These are phyloP conservation scores for Quercus ilex DNA, from an alignment of 306 rosid species.

Conservation along the genomic window DNA sequence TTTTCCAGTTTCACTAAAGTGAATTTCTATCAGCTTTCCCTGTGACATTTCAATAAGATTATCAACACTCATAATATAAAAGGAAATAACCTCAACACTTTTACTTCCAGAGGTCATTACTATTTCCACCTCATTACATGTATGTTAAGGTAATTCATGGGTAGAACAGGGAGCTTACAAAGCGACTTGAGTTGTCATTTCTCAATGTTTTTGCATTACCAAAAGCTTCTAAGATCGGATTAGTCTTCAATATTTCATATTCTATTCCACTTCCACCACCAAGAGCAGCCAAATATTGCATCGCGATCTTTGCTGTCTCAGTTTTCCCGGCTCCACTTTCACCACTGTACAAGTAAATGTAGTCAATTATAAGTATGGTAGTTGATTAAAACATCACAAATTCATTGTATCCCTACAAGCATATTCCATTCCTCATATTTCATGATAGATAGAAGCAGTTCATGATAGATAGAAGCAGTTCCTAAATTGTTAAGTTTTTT, in stretches of 20 bases:
- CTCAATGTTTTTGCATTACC: constrained; percentile 96
- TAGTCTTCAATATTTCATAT: constrained; percentile 90
- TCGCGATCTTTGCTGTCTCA: constrained; percentile 97
- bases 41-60: constrained; percentile 37
- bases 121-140: constrained; percentile 11
- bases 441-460: neutral
- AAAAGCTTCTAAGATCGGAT: constrained; percentile 97
- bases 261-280: constrained; percentile 99
- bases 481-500: neutral
- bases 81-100: constrained; percentile 3
- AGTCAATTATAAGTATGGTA: neutral
- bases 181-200: constrained; percentile 99
- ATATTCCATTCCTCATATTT: neutral
- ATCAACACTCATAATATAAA: constrained; percentile 16
- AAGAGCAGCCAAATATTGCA: constrained; percentile 96
- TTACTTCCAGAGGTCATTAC: neutral
- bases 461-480: neutral
- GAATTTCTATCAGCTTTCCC: constrained; percentile 99
- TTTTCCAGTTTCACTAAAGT: constrained; percentile 95
- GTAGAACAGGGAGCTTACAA: constrained; percentile 62
- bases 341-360: constrained; percentile 51
- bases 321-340: constrained; percentile 99
- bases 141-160: constrained; percentile 21
- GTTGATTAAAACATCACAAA: neutral
- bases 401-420: neutral